Evolutionary conservation across 441 rosid species (phyloP).

Genomic region (Breynia disticha): DNA sequence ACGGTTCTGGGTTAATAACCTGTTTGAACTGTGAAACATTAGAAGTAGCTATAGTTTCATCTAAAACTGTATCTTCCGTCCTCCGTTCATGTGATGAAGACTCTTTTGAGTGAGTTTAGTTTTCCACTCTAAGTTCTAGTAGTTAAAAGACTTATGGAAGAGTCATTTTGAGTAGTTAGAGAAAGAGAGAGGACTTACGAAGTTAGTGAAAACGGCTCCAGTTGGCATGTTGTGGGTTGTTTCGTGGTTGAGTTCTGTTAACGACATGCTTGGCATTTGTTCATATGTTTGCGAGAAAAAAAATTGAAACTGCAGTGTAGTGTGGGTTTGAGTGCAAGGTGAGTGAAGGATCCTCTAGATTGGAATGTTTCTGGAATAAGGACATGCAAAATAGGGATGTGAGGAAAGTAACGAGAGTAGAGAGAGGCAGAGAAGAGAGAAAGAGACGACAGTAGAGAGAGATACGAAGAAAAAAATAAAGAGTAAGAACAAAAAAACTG

Average conservation of each 20-base stretch:
- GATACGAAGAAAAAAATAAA: too few relatives aligned
- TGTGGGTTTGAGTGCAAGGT: neutral
- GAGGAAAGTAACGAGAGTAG: too few relatives aligned
- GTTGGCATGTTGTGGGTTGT: slow-evolving; percentile 71
- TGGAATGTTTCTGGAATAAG: too few relatives aligned
- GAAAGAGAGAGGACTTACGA: slow-evolving; percentile 30
- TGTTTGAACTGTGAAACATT: slow-evolving; percentile 17
- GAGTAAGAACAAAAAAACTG: too few relatives aligned
- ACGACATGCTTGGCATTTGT: slow-evolving; percentile 21
- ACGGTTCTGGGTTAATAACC: slow-evolving; percentile 33
- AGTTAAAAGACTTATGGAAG: slow-evolving; percentile 1
- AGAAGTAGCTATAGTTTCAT: neutral
- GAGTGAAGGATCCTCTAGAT: neutral
- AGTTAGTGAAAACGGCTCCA: slow-evolving; percentile 90
- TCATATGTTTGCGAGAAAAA: neutral
- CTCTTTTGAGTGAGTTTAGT: slow-evolving; percentile 24
- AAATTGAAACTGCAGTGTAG: neutral
- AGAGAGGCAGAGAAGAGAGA: too few relatives aligned
- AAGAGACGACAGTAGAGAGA: too few relatives aligned
- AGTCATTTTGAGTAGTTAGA: neutral
- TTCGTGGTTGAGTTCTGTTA: slow-evolving; percentile 60
- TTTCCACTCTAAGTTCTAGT: too few relatives aligned
- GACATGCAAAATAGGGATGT: too few relatives aligned
- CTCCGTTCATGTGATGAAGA: slow-evolving; percentile 23
- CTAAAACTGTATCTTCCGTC: slow-evolving; percentile 27